These are phyloP conservation scores for Stachybotrys chartarum DNA, from an alignment of 2,329 filamentous ascomycete species.

Conservation along the genomic window DNA sequence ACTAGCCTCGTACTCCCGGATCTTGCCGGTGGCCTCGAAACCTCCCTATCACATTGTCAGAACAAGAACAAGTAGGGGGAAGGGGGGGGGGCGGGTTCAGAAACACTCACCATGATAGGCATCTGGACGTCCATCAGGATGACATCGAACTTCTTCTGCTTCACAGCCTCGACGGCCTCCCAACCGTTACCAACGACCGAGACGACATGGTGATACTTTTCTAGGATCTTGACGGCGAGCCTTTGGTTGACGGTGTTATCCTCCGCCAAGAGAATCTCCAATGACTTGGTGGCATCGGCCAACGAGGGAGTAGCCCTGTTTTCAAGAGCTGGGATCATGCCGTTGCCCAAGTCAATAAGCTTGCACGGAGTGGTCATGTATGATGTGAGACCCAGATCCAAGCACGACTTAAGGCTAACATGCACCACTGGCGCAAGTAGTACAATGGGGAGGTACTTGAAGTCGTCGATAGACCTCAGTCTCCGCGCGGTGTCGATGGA, in stretches of 20 bases:
- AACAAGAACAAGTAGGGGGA: not conserved
- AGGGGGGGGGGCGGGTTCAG: not conserved
- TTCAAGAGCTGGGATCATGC: conserved; percentile 91
- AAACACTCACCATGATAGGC: conserved; percentile 81
- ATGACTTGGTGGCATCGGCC: conserved; percentile 89
- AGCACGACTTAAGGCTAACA: conserved; percentile 84
- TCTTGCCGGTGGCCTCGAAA: conserved; percentile 95
- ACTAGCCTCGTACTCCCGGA: conserved; percentile 86
- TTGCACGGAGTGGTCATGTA: conserved; percentile 98
- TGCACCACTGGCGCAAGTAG: conserved; percentile 83
- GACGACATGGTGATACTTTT: conserved; percentile 91
- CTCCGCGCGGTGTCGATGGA: conserved; percentile 85
- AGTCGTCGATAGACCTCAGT: conserved; percentile 81
- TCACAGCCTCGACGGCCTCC: conserved; percentile 87
- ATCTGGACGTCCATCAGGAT: conserved; percentile 99
- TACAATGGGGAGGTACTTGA: conserved; percentile 96
- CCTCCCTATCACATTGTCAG: conserved; percentile 61
- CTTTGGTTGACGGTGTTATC: conserved; percentile 98
- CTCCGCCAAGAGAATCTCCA: conserved; percentile 91
- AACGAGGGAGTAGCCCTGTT: conserved; percentile 86
- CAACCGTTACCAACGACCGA: conserved; percentile 92
- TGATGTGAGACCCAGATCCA: conserved; percentile 94
- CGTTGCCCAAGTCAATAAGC: conserved; percentile 89
- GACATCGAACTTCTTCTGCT: conserved; percentile 87
- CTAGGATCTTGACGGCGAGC: conserved; percentile 90